Evolutionary conservation across 2,329 filamentous ascomycete genomes (phyloP).

Genomic region (Leptodontidium sp.): DNA sequence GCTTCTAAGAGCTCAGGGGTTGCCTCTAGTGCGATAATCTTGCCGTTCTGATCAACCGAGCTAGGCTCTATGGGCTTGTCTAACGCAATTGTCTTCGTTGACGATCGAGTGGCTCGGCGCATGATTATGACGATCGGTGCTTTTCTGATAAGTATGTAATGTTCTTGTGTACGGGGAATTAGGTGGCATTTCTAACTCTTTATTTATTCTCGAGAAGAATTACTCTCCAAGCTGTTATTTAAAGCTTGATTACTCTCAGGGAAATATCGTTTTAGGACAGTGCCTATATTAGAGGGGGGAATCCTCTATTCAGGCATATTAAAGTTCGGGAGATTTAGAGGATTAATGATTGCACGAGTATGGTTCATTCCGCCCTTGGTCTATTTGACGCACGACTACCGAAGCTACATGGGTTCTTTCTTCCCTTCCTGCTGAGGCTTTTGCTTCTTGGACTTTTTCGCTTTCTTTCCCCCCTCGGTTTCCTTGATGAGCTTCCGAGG

Average conservation of each 20-base stretch:
- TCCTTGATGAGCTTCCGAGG: neutral
- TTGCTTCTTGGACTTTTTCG: slow-evolving; percentile 11
- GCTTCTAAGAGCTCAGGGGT: too few relatives aligned
- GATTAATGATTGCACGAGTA: too few relatives aligned
- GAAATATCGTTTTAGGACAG: too few relatives aligned
- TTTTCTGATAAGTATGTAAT: too few relatives aligned
- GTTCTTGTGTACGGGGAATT: neutral
- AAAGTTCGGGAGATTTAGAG: neutral
- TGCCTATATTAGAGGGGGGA: neutral
- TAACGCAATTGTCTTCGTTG: slow-evolving; percentile 1
- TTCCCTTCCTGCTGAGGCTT: neutral
- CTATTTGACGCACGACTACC: too few relatives aligned
- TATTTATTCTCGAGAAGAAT: slow-evolving; percentile 2
- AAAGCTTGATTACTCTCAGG: neutral
- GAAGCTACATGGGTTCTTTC: neutral
- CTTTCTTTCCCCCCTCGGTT: neutral
- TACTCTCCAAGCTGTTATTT: neutral
- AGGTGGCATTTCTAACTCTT: neutral
- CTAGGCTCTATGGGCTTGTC: slow-evolving; percentile 17
- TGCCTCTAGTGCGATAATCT: slow-evolving; percentile 8
- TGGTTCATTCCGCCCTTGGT: too few relatives aligned
- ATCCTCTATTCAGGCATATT: neutral
- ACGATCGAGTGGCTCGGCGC: too few relatives aligned
- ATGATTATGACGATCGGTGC: too few relatives aligned
- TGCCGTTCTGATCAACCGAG: slow-evolving; percentile 15